Percentiles rank a stretch among this genome's conserved stretches.
These are phyloP conservation scores for Leishmania arabica DNA, from an alignment of 208 protist species.

Conservation along the genomic window DNA sequence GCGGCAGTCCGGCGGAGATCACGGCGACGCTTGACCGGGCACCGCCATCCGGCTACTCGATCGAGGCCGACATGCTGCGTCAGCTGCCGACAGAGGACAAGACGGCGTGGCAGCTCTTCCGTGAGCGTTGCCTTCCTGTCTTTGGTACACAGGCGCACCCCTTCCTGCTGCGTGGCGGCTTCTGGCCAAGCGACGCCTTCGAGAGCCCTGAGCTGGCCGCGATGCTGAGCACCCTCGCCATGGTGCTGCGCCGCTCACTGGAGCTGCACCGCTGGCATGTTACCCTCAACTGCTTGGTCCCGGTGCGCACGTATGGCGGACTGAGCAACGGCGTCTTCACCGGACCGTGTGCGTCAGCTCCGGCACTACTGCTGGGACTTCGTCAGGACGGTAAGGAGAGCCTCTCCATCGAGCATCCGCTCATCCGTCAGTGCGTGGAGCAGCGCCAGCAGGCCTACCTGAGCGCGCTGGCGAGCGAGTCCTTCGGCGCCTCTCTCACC, in stretches of 20 bases:
- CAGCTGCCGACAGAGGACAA: constrained; percentile 83
- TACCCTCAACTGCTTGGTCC: constrained; percentile 78
- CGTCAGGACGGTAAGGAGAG: constrained; percentile 56
- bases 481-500: neutral
- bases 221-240: constrained; percentile 75
- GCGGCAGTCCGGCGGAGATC: neutral
- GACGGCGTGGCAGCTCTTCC: constrained; percentile 89
- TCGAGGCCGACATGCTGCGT: constrained; percentile 53
- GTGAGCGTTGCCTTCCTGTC: constrained; percentile 77
- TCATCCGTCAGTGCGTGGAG: constrained; percentile 32
- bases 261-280: constrained; percentile 90
- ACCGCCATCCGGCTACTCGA: constrained; percentile 17
- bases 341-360: constrained; percentile 56
- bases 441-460: constrained; percentile 32
- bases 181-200: constrained; percentile 87
- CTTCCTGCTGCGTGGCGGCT: constrained; percentile 87
- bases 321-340: constrained; percentile 87
- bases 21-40: neutral
- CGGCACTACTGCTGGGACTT: constrained; percentile 68
- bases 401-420: constrained; percentile 43
- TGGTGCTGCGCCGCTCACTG: constrained; percentile 82
- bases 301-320: constrained; percentile 76
- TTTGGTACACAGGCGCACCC: constrained; percentile 77
- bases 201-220: constrained; percentile 75
- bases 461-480: neutral